Conservation (phyloP, 2,329 filamentous ascomycete genomes). For the Pseudocercospora vitis region DNA sequence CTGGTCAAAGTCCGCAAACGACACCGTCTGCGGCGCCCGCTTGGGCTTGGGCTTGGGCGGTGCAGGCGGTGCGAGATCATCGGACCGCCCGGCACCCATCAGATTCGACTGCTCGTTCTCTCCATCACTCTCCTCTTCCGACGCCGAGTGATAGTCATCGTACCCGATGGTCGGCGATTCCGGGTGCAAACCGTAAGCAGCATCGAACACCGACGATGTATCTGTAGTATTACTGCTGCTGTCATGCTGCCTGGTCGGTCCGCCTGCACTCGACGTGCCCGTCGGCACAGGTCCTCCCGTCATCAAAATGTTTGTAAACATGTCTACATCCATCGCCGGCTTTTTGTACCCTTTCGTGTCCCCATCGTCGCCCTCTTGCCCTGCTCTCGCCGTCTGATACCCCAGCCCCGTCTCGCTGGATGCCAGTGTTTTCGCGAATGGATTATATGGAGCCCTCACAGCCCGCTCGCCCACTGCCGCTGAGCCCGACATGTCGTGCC, state of each 20-base stretch:
- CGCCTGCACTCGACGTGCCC: conserved; percentile 16
- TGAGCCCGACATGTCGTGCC: conserved; percentile 21
- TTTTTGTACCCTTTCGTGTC: conserved; percentile 21
- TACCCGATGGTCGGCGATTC: conserved; percentile 59
- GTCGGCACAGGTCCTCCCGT: conserved; percentile 59
- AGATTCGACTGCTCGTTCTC: conserved; percentile 43
- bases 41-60: conserved; percentile 66
- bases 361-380: conserved; percentile 9
- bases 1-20: conserved; percentile 38
- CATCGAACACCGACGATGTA: conserved; percentile 57
- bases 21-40: conserved; percentile 39
- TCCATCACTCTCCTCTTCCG: conserved; percentile 42
- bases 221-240: conserved; percentile 56
- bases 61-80: conserved; percentile 64
- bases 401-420: conserved; percentile 27
- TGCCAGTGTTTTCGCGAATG: conserved; percentile 38
- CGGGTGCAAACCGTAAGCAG: conserved; percentile 41
- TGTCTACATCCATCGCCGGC: conserved; percentile 66
- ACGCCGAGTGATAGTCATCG: conserved; percentile 44
- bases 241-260: conserved; percentile 21
- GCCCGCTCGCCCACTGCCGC: conserved; percentile 6
- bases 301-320: conserved; percentile 71
- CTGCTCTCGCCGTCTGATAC: conserved; percentile 17
- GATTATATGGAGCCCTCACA: conserved; percentile 35
- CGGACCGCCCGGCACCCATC: conserved; percentile 45